Evolutionary conservation across 129 eudicot species (phyloP).

Genomic region (Erigeron canadensis): DNA sequence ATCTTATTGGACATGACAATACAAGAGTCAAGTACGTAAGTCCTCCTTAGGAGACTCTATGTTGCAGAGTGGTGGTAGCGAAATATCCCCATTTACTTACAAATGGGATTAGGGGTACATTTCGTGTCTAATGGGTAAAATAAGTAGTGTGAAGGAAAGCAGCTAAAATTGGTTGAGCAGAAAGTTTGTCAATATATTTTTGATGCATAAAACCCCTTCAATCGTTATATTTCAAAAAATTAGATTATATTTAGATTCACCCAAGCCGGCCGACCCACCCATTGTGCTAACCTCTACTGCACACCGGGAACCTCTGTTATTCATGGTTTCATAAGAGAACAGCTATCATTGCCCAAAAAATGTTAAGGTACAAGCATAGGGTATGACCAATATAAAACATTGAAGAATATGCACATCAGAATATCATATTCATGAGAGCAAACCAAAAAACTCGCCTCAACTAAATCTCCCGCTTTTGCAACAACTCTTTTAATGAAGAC

Average conservation of each 20-base stretch:
- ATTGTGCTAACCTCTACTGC: conserved; percentile 8
- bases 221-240: too few species aligned
- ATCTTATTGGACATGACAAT: too few species aligned
- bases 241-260: not conserved
- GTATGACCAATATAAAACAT: not conserved
- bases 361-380: not conserved
- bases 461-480: conserved; percentile 89
- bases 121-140: not conserved
- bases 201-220: not conserved
- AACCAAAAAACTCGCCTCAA: conserved; percentile 58
- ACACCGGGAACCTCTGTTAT: not conserved
- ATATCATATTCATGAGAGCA: not conserved
- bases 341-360: not conserved
- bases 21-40: too few species aligned
- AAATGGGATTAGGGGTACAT: not conserved
- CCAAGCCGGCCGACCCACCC: not conserved
- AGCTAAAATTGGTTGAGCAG: not conserved
- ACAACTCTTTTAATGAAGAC: conserved; percentile 89
- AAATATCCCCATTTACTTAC: too few species aligned
- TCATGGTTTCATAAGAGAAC: not conserved
- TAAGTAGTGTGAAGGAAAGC: not conserved
- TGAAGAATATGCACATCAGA: not conserved
- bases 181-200: not conserved
- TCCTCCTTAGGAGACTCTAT: too few species aligned
- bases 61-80: too few species aligned